phyloP scores from a whole-genome alignment of 2,329 filamentous ascomycete species.

The Sphaceloma murrayae region DNA sequence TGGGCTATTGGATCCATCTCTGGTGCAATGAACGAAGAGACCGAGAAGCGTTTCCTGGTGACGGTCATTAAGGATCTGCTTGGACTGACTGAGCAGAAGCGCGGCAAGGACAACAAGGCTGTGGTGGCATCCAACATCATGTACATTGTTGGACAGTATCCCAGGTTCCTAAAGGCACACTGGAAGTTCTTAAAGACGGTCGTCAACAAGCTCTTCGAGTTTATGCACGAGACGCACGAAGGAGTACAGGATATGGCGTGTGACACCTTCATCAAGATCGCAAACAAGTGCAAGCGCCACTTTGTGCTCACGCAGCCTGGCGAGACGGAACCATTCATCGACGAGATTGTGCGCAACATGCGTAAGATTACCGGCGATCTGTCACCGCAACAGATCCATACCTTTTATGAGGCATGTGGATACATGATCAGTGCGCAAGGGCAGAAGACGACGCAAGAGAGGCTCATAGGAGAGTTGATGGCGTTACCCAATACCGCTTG shows the following conservation, averaged over 20 bases:
- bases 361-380: slow-evolving; percentile 92
- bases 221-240: slow-evolving; percentile 99
- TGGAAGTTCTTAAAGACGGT: slow-evolving; percentile 99
- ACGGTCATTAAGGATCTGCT: slow-evolving; percentile 98
- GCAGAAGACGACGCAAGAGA: slow-evolving; percentile 86
- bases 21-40: slow-evolving; percentile 98
- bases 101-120: slow-evolving; percentile 98
- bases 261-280: slow-evolving; percentile 99
- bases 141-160: slow-evolving; percentile 99
- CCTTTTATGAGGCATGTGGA: slow-evolving; percentile 96
- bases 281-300: slow-evolving; percentile 92
- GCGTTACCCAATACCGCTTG: slow-evolving; percentile 84
- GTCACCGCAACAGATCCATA: slow-evolving; percentile 93
- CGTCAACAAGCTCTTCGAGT: slow-evolving; percentile 98
- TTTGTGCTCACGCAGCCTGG: slow-evolving; percentile 94
- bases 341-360: slow-evolving; percentile 94
- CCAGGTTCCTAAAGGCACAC: slow-evolving; percentile 94
- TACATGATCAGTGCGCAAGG: slow-evolving; percentile 99
- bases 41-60: slow-evolving; percentile 94
- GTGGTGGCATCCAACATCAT: slow-evolving; percentile 99
- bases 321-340: slow-evolving; percentile 92
- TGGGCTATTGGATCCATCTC: slow-evolving; percentile 99
- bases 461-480: slow-evolving; percentile 87
- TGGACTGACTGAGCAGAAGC: slow-evolving; percentile 96
- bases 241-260: slow-evolving; percentile 99